phyloP scores from a whole-genome alignment of 768 basidiomycete species.

The Nevesoporus exiguus region DNA sequence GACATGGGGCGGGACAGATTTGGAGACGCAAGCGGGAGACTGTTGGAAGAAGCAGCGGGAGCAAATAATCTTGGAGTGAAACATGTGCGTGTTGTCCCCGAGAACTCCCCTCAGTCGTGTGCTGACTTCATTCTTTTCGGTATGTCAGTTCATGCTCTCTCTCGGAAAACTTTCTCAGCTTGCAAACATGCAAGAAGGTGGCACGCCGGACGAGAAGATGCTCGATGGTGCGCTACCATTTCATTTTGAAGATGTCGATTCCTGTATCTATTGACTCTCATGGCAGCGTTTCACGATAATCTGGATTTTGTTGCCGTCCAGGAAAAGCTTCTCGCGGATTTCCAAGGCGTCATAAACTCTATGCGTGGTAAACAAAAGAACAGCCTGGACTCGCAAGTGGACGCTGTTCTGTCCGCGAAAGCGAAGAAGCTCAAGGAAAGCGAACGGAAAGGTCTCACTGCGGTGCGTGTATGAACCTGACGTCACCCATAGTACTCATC shows the following conservation, averaged over 20 bases:
- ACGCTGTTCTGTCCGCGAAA: slow-evolving; percentile 54
- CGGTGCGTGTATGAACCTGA: slow-evolving; percentile 19
- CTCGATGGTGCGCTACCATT: slow-evolving; percentile 50
- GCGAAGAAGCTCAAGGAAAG: slow-evolving; percentile 40
- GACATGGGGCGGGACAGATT: slow-evolving; percentile 70
- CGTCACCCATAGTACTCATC: not conserved
- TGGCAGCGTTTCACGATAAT: slow-evolving; percentile 75
- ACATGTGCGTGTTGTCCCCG: slow-evolving; percentile 54
- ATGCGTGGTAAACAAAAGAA: slow-evolving; percentile 56
- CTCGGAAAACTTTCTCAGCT: slow-evolving; percentile 85
- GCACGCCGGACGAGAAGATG: slow-evolving; percentile 43
- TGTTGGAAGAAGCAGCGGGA: slow-evolving; percentile 58
- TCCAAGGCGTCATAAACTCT: slow-evolving; percentile 46
- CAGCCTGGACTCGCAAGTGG: slow-evolving; percentile 65
- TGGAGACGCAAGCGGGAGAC: slow-evolving; percentile 57
- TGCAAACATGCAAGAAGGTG: slow-evolving; percentile 51
- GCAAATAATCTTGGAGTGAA: slow-evolving; percentile 63
- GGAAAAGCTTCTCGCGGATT: slow-evolving; percentile 59
- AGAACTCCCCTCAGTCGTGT: not conserved
- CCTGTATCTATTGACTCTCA: slow-evolving; percentile 7
- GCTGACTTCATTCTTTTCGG: slow-evolving; percentile 6
- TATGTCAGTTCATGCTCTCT: slow-evolving; percentile 76
- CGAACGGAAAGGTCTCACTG: slow-evolving; percentile 49
- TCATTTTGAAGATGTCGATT: not conserved
- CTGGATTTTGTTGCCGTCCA: slow-evolving; percentile 89